Conservation (phyloP, 441 rosid species). For the Breynia disticha region DNA sequence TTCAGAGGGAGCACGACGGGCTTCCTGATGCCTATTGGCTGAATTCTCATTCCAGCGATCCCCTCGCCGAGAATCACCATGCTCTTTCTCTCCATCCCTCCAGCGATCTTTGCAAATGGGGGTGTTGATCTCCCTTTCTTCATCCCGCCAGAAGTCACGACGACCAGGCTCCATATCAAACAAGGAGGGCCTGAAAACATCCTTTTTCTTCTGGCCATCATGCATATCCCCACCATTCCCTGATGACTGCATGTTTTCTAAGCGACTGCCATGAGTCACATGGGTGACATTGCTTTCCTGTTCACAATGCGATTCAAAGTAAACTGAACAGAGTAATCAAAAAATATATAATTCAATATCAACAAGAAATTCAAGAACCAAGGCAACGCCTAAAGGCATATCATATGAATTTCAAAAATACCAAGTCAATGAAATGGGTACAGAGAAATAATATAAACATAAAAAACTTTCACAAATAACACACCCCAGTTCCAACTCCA, state of each 20-base stretch:
- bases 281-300: slow-evolving; percentile 52
- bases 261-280: slow-evolving; percentile 31
- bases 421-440: neutral
- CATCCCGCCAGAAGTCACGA: slow-evolving; percentile 95
- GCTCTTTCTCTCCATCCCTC: slow-evolving; percentile 82
- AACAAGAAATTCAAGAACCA: neutral
- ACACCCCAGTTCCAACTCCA: slow-evolving; percentile 73
- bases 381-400: neutral
- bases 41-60: slow-evolving; percentile 78
- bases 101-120: slow-evolving; percentile 65
- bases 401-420: neutral
- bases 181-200: slow-evolving; percentile 79
- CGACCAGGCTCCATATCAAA: slow-evolving; percentile 73
- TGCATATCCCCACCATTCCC: slow-evolving; percentile 57
- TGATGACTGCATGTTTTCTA: slow-evolving; percentile 35
- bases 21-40: slow-evolving; percentile 47
- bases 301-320: neutral
- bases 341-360: neutral
- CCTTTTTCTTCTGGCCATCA: slow-evolving; percentile 68
- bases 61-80: slow-evolving; percentile 46
- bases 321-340: neutral
- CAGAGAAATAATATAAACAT: neutral
- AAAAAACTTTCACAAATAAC: slow-evolving; percentile 14
- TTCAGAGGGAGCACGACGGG: slow-evolving; percentile 67
- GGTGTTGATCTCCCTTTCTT: slow-evolving; percentile 84